phyloP scores from a whole-genome alignment of 306 rosid genomes.

The Cicer bijugum region DNA sequence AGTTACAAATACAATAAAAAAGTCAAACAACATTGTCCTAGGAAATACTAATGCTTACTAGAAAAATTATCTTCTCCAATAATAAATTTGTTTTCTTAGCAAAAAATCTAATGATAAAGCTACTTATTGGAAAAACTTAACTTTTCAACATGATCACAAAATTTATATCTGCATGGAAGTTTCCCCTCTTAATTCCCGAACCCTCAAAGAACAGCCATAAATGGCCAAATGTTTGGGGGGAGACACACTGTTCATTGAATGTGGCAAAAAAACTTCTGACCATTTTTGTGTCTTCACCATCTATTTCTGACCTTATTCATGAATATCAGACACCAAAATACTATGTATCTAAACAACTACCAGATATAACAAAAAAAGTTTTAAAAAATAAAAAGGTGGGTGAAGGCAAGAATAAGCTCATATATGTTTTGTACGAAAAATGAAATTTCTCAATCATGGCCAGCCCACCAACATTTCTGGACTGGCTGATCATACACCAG shows the following conservation, averaged over 20 bases:
- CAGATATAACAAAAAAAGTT: not conserved
- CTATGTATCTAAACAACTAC: constrained; percentile 15
- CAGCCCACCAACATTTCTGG: not conserved
- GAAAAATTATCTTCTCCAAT: not conserved
- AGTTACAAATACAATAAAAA: not conserved
- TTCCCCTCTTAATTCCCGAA: constrained; percentile 4
- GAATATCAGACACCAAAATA: not conserved
- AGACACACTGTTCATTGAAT: constrained; percentile 6
- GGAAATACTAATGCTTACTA: not conserved
- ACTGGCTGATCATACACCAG: constrained; percentile 18
- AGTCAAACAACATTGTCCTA: not conserved
- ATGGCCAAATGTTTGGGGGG: not conserved
- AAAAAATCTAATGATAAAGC: too few species aligned
- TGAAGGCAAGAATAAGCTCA: not conserved
- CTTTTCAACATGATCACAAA: not conserved
- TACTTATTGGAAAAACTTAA: too few species aligned
- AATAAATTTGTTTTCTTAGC: too few species aligned
- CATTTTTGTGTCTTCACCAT: not conserved
- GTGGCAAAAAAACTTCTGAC: not conserved
- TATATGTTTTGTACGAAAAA: not conserved
- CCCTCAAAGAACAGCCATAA: not conserved
- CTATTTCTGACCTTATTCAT: not conserved
- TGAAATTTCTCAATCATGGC: not conserved
- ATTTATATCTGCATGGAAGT: constrained; percentile 1
- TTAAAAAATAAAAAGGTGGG: not conserved